A percentile compares a stretch with the other conserved stretches of the same genome.
Evolutionary conservation across 2,329 filamentous ascomycete species (phyloP).

Genomic region (Colletotrichum sp.): DNA sequence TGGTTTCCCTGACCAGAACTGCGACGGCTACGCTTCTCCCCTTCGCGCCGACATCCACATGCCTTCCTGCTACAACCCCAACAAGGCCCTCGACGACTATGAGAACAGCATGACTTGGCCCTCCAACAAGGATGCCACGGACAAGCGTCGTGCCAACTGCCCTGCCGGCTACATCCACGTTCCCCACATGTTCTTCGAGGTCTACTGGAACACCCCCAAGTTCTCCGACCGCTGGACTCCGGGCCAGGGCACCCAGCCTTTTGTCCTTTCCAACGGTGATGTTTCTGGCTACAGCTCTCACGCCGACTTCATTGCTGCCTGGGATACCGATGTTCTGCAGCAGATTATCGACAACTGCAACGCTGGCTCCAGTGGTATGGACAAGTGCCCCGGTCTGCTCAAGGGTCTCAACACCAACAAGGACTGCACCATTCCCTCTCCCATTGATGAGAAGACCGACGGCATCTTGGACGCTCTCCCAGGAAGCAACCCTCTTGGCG

Average conservation of each 20-base stretch:
- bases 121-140: slow-evolving; percentile 38
- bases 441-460: slow-evolving; percentile 48
- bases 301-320: slow-evolving; percentile 76
- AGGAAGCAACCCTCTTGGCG: slow-evolving; percentile 58
- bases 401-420: slow-evolving; percentile 55
- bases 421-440: slow-evolving; percentile 55
- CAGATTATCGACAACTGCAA: slow-evolving; percentile 71
- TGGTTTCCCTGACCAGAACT: slow-evolving; percentile 74
- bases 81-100: slow-evolving; percentile 63
- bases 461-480: slow-evolving; percentile 55
- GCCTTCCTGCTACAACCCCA: slow-evolving; percentile 75
- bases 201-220: slow-evolving; percentile 63
- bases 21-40: slow-evolving; percentile 66
- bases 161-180: slow-evolving; percentile 58
- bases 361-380: slow-evolving; percentile 63
- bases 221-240: slow-evolving; percentile 60
- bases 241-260: slow-evolving; percentile 62
- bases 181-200: slow-evolving; percentile 63
- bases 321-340: slow-evolving; percentile 70
- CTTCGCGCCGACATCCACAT: slow-evolving; percentile 73
- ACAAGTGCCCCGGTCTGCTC: slow-evolving; percentile 64
- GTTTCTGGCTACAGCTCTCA: slow-evolving; percentile 73
- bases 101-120: slow-evolving; percentile 72
- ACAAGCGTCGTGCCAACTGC: slow-evolving; percentile 58
- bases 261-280: slow-evolving; percentile 74